Base-by-base conservation (phyloP, 1,139 yeast species). In the Saccharomyces hybrid region DNA sequence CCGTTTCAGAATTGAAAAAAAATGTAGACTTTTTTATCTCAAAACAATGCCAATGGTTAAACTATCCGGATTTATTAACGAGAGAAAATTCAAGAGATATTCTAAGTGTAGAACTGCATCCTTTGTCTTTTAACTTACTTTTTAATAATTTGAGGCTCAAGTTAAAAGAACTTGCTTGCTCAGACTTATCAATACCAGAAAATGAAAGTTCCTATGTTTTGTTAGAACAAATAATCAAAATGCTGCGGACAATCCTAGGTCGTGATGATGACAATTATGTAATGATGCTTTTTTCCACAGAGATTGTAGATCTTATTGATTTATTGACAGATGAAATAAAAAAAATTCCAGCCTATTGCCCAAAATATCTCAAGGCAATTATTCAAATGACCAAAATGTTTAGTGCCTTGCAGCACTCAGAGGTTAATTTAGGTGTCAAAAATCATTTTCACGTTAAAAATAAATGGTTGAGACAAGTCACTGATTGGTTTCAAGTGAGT, bases 401-500 rank as follows among this genome's bases (percentile, higher is more conserved):
- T 5, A 75, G 76, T 42, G 75, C 78, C 1, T 72, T 84, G 48
- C 84, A 84, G 54, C 66, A 50, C 73, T 82, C 74, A 23, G 71
- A 69, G 54, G 58, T 55, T 5, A 77, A 75, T 47, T 73, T 60
- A 61, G 83, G 66, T 67, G 76, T 69, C 48, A 71, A 76, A 44
- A 89, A 91, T 48, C 86, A 84, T 44, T 77, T 77, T 59, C 74
- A 75, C 52, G 61, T 79, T 14, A 80, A 93, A 61, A 88, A 86
- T 65, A 72, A 72, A 49, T 80, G 82, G 70, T 81, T 89, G 3
- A 78, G 82, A 59, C 68, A 78, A 8, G 78, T 81, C 5, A 78
- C 83, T 20, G 84, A 80, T 48, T 88, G 95, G 91, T 76, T 88
- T 54, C 90, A 84, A 57, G 73, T 74, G 50, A 79, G 88, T 0